Evolutionary conservation across 192 early-diverging fungal genomes (phyloP).

Genomic region (Podila verticillata): DNA sequence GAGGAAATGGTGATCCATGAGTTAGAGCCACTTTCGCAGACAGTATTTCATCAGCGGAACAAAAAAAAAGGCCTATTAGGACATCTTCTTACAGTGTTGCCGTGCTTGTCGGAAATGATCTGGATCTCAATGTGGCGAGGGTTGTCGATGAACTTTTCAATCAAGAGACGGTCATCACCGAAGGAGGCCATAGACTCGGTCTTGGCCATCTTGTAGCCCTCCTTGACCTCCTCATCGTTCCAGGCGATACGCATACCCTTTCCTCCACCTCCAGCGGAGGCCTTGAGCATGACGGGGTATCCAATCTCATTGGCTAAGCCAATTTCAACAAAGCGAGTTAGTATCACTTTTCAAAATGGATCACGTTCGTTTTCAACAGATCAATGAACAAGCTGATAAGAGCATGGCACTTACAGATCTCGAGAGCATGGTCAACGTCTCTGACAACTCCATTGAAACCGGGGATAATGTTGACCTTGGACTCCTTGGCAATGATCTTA

Average conservation of each 20-base stretch:
- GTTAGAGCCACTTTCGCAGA: neutral
- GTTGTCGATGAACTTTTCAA: constrained; percentile 93
- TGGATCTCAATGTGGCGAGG: constrained; percentile 85
- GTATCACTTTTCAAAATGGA: no score
- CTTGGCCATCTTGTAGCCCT: constrained; percentile 82
- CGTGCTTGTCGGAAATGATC: constrained; percentile 73
- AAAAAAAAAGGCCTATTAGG: neutral
- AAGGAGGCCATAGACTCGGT: constrained; percentile 86
- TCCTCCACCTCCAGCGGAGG: constrained; percentile 83
- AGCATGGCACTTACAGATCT: constrained; percentile 61
- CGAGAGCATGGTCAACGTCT: constrained; percentile 76
- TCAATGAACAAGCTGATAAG: no score
- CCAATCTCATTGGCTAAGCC: constrained; percentile 67
- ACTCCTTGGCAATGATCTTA: constrained; percentile 77
- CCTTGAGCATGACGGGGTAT: constrained; percentile 89
- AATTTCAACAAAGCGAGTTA: neutral
- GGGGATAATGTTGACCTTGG: constrained; percentile 83
- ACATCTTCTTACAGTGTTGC: constrained; percentile 59
- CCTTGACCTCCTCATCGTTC: constrained; percentile 70
- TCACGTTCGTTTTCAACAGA: no score
- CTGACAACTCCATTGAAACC: constrained; percentile 88
- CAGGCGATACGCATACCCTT: constrained; percentile 88
- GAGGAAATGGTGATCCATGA: neutral
- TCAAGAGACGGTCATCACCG: constrained; percentile 88
- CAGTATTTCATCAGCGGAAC: neutral